Evolutionary conservation across 75 land plant species (phyloP).

Genomic region (Gnetum montanum): DNA sequence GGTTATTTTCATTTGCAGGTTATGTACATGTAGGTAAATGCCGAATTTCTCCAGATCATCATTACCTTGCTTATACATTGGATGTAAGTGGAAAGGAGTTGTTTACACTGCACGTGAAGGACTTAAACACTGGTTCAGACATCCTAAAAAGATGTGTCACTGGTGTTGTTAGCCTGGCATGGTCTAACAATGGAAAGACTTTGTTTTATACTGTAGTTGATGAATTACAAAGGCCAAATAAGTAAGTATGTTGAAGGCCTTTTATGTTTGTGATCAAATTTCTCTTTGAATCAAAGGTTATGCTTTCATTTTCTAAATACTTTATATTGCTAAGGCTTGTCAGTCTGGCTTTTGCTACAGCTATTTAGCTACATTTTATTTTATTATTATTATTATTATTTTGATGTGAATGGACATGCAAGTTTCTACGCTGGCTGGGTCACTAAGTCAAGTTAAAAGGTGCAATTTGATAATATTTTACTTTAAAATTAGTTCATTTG

Average conservation of each 20-base stretch:
- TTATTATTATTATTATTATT: too few relatives aligned
- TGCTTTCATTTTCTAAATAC: too few relatives aligned
- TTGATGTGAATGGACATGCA: too few relatives aligned
- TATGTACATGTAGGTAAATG: conserved; percentile 91
- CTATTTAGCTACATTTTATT: too few relatives aligned
- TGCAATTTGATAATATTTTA: too few relatives aligned
- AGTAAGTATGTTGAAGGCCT: conserved; percentile 23
- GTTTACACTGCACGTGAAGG: conserved; percentile 70
- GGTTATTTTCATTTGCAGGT: too few relatives aligned
- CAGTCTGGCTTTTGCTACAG: too few relatives aligned
- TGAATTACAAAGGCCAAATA: conserved; percentile 63
- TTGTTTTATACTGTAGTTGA: conserved; percentile 66
- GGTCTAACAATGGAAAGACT: conserved; percentile 47
- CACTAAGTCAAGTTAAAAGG: too few relatives aligned
- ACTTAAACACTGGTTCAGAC: conserved; percentile 35
- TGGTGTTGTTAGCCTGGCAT: conserved; percentile 89
- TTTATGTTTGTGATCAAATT: neutral
- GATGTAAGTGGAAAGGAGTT: conserved; percentile 60
- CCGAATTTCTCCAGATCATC: conserved; percentile 80
- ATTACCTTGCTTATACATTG: conserved; percentile 81
- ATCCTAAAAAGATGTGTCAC: conserved; percentile 24
- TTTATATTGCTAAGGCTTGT: too few relatives aligned
- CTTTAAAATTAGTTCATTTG: too few relatives aligned
- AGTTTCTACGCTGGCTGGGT: too few relatives aligned
- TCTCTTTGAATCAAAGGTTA: too few relatives aligned